Evolutionary conservation across 108 stramenopile species (phyloP).

Genomic region (Parietichytrium sp.): DNA sequence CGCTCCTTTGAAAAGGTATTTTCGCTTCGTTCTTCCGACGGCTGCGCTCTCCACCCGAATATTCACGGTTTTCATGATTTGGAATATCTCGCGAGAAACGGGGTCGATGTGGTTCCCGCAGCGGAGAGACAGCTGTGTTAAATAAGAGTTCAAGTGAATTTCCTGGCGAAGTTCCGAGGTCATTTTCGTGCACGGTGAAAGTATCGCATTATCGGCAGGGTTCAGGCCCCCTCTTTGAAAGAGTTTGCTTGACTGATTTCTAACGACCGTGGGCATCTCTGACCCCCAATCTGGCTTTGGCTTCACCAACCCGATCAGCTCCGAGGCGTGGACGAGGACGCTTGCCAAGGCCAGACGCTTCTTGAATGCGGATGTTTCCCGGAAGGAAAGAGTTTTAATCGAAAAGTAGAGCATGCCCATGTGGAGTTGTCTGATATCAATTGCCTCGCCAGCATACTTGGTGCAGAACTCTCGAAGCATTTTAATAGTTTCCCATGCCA

Average conservation of each 20-base stretch:
- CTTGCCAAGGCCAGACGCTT: constrained; percentile 11
- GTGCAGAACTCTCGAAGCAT: not conserved
- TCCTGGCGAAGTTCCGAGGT: not conserved
- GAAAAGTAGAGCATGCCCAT: not conserved
- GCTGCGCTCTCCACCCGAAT: not conserved
- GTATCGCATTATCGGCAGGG: too few species aligned
- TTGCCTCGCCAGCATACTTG: not conserved
- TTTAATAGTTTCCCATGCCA: not conserved
- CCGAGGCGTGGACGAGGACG: not conserved
- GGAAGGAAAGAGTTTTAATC: not conserved
- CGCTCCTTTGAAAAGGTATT: constrained; percentile 19
- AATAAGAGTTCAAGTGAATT: constrained; percentile 12
- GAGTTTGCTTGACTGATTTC: too few species aligned
- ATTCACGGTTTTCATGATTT: not conserved
- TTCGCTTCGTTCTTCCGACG: not conserved
- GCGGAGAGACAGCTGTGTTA: not conserved
- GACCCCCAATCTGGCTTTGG: too few species aligned
- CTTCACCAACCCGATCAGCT: constrained; percentile 21
- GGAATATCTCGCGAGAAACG: constrained; percentile 1
- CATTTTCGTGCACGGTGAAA: too few species aligned
- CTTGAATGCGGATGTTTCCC: not conserved
- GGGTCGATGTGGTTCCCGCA: constrained; percentile 15
- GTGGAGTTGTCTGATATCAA: constrained; percentile 3
- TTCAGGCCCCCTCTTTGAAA: too few species aligned
- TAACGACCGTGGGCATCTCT: too few species aligned